Conservation (phyloP, 1,284 basidiomycete genomes). For the Papiliotrema fonsecae region DNA sequence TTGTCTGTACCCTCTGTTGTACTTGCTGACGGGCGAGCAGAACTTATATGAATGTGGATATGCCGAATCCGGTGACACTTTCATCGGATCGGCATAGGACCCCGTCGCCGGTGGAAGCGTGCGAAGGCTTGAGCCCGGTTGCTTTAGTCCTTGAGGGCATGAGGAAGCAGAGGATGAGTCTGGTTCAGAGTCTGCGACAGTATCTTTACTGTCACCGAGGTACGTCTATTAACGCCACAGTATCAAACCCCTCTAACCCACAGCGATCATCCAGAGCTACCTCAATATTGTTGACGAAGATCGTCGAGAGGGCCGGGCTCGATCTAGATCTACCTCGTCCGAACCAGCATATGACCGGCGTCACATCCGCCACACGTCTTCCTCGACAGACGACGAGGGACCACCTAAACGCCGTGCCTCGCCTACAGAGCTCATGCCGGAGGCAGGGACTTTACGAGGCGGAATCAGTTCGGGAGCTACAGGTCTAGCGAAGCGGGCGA, state of each 20-base stretch:
- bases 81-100: slow-evolving; percentile 49
- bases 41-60: too few species aligned
- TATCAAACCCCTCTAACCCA: not conserved
- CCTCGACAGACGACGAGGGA: slow-evolving; percentile 35
- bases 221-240: slow-evolving; percentile 10
- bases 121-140: slow-evolving; percentile 61
- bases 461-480: slow-evolving; percentile 1
- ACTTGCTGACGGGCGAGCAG: too few species aligned
- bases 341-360: too few species aligned
- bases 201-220: slow-evolving; percentile 80
- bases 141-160: slow-evolving; percentile 75
- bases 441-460: slow-evolving; percentile 5
- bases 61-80: slow-evolving; percentile 21
- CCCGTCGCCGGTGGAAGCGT: slow-evolving; percentile 55
- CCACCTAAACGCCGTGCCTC: slow-evolving; percentile 38
- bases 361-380: too few species aligned
- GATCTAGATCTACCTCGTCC: too few species aligned
- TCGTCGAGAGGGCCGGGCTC: not conserved
- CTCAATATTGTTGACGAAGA: slow-evolving; percentile 65
- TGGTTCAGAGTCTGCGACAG: slow-evolving; percentile 82
- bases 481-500: slow-evolving; percentile 37
- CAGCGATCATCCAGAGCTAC: slow-evolving; percentile 71
- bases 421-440: slow-evolving; percentile 37
- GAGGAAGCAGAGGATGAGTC: slow-evolving; percentile 84
- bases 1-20: not conserved